Percentiles rank a stretch among this genome's conserved stretches.
Conservation (phyloP, 495 filamentous ascomycete species). For the Podospora pseudocomata region DNA sequence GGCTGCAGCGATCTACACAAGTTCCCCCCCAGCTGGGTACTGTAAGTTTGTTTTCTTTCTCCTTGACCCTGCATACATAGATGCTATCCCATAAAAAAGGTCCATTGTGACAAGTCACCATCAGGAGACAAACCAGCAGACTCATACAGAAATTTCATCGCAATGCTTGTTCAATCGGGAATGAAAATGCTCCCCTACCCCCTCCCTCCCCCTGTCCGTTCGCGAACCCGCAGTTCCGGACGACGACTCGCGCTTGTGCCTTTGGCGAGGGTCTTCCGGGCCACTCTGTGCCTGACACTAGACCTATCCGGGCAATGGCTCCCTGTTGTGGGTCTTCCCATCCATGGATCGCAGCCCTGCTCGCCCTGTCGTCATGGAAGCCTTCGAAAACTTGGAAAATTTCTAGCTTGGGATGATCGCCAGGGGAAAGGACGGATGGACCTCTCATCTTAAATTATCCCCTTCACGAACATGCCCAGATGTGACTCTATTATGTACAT, state of each 20-base stretch:
- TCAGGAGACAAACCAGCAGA: too few species aligned
- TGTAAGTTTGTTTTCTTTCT: neutral
- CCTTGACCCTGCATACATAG: neutral
- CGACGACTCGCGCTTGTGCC: slow-evolving; percentile 1
- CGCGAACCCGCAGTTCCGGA: slow-evolving; percentile 9
- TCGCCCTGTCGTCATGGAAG: slow-evolving; percentile 4
- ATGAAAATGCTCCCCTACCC: slow-evolving; percentile 1
- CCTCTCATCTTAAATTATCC: neutral
- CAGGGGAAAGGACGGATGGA: neutral
- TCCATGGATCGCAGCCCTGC: slow-evolving; percentile 4
- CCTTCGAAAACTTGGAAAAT: slow-evolving; percentile 7
- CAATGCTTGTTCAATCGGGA: slow-evolving; percentile 6
- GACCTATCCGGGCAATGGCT: slow-evolving; percentile 3
- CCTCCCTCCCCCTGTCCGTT: neutral
- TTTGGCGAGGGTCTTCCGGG: slow-evolving; percentile 11
- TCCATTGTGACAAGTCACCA: too few species aligned
- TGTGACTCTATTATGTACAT: neutral
- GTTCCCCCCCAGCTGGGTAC: neutral
- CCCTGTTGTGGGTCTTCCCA: neutral
- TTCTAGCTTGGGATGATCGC: slow-evolving; percentile 5
- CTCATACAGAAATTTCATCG: neutral
- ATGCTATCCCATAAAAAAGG: too few species aligned
- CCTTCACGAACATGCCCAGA: neutral
- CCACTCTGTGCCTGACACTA: slow-evolving; percentile 16
- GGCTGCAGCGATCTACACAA: neutral